These are phyloP conservation scores for Alternaria burnsii DNA, from an alignment of 2,329 filamentous ascomycete genomes.

Conservation along the genomic window DNA sequence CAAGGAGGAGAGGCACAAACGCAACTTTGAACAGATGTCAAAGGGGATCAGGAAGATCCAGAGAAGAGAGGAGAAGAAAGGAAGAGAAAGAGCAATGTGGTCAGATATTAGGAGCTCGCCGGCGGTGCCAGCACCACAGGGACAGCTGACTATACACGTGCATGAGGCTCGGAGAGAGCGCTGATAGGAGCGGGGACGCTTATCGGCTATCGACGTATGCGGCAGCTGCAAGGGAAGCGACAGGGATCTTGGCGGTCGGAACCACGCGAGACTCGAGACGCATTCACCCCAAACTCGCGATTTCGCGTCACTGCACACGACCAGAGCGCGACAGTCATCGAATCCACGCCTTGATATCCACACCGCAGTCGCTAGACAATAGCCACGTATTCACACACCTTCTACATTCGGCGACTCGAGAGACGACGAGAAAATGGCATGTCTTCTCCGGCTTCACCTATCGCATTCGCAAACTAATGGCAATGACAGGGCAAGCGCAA, in stretches of 20 bases:
- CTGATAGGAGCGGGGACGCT: constrained; percentile 40
- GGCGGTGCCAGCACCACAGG: constrained; percentile 16
- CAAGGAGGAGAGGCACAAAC: constrained; percentile 16
- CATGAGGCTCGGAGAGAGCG: constrained; percentile 25
- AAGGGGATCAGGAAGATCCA: constrained; percentile 22
- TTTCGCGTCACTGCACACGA: constrained; percentile 19
- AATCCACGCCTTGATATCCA: neutral
- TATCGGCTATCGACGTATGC: constrained; percentile 38
- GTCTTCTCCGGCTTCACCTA: constrained; percentile 10
- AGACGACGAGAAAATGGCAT: constrained; percentile 30
- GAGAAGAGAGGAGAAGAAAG: constrained; percentile 18
- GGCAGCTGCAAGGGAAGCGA: constrained; percentile 37
- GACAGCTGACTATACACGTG: constrained; percentile 30
- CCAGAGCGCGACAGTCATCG: constrained; percentile 3
- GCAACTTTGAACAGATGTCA: constrained; percentile 15
- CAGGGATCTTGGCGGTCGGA: constrained; percentile 33
- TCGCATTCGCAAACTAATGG: constrained; percentile 35
- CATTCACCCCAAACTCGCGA: constrained; percentile 17
- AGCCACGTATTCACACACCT: neutral
- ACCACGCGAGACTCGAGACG: constrained; percentile 21
- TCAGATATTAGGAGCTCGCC: constrained; percentile 25
- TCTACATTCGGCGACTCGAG: neutral
- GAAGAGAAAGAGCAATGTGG: constrained; percentile 22
- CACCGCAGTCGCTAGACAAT: constrained; percentile 1
- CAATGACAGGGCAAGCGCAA: constrained; percentile 81